Percentiles rank a stretch among this genome's conserved stretches.
Evolutionary conservation across 352 stramenopile genomes (phyloP).

Genomic region (Globisporangium spinosum): DNA sequence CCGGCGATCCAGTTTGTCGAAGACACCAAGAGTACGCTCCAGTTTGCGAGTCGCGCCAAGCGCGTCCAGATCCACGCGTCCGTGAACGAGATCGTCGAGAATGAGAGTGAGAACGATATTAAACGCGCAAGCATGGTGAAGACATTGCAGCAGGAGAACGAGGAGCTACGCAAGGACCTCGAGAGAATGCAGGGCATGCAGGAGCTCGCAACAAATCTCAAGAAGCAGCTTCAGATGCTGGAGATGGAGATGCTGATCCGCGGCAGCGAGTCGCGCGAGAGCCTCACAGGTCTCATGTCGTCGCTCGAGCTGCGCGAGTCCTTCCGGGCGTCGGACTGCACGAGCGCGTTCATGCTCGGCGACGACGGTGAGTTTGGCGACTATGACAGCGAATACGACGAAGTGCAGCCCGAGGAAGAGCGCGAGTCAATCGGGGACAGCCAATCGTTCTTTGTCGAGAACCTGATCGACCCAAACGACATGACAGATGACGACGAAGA

Average conservation of each 20-base stretch:
- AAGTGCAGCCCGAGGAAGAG: slow-evolving; percentile 29
- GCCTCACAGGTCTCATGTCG: slow-evolving; percentile 20
- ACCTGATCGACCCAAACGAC: slow-evolving; percentile 16
- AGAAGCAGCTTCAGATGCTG: slow-evolving; percentile 35
- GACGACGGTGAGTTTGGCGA: neutral
- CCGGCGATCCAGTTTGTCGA: slow-evolving; percentile 7
- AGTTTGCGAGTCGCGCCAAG: slow-evolving; percentile 15
- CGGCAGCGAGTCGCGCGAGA: slow-evolving; percentile 12
- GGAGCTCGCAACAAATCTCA: slow-evolving; percentile 27
- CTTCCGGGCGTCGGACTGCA: slow-evolving; percentile 8
- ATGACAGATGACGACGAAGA: slow-evolving; percentile 30
- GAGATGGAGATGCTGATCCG: slow-evolving; percentile 20
- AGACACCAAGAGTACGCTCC: slow-evolving; percentile 16
- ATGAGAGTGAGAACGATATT: neutral
- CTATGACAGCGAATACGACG: neutral
- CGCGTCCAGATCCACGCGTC: slow-evolving; percentile 23
- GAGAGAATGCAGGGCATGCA: slow-evolving; percentile 32
- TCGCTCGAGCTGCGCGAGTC: slow-evolving; percentile 19
- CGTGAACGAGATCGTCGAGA: slow-evolving; percentile 34
- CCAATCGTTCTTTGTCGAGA: slow-evolving; percentile 20
- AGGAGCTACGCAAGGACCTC: slow-evolving; percentile 34
- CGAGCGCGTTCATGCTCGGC: slow-evolving; percentile 6
- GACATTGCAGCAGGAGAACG: slow-evolving; percentile 42
- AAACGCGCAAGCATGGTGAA: slow-evolving; percentile 15
- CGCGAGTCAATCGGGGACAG: slow-evolving; percentile 17